Percentiles rank a stretch among this genome's conserved stretches.
Evolutionary conservation across 2,329 filamentous ascomycete genomes (phyloP).

Genomic region (Diaporthe citri): DNA sequence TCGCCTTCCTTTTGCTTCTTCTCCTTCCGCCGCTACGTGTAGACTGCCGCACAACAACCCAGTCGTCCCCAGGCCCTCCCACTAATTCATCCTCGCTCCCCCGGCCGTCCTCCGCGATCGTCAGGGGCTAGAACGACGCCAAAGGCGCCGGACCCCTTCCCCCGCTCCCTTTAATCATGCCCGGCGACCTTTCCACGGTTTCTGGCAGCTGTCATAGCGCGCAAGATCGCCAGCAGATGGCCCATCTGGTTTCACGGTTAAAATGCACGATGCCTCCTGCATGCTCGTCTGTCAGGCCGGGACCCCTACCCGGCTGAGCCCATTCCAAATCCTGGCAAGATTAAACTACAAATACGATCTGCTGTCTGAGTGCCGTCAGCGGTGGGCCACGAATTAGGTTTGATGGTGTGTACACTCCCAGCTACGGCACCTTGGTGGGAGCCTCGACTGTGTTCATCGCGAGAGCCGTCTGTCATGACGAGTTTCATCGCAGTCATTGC

Average conservation of each 20-base stretch:
- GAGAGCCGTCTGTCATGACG: neutral
- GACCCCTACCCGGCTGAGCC: slow-evolving; percentile 10
- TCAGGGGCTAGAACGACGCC: slow-evolving; percentile 23
- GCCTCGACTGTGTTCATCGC: neutral
- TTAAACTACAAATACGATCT: neutral
- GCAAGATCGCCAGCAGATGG: slow-evolving; percentile 29
- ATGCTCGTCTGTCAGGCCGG: slow-evolving; percentile 8
- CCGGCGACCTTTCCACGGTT: slow-evolving; percentile 11
- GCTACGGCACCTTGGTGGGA: neutral
- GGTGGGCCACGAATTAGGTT: neutral
- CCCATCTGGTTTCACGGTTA: slow-evolving; percentile 27
- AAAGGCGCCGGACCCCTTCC: slow-evolving; percentile 21
- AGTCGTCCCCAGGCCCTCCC: neutral
- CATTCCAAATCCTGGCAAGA: slow-evolving; percentile 9
- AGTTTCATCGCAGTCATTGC: neutral
- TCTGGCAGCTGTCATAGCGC: slow-evolving; percentile 33
- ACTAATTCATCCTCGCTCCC: slow-evolving; percentile 1
- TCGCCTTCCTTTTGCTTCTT: slow-evolving; percentile 25
- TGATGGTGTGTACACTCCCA: slow-evolving; percentile 6
- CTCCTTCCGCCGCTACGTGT: neutral
- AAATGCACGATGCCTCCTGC: slow-evolving; percentile 27
- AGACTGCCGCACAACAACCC: neutral
- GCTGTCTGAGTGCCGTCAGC: neutral
- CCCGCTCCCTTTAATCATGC: slow-evolving; percentile 27
- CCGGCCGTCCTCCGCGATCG: slow-evolving; percentile 12